Conservation (phyloP, 805 yeast genomes). For the Schizosaccharomyces pombe region DNA sequence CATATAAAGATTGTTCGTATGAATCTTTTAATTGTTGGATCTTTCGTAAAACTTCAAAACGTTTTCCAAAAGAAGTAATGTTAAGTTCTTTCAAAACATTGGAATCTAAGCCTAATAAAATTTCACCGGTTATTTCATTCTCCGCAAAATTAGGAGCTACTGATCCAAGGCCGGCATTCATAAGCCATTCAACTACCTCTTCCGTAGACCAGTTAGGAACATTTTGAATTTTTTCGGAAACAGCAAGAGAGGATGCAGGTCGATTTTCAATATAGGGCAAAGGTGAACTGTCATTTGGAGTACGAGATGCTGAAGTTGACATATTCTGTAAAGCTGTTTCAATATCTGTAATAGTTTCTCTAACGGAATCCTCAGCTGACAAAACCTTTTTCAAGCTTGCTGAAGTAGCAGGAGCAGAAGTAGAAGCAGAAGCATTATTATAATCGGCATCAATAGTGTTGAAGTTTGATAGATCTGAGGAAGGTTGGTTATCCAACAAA, state of each 20-base stretch:
- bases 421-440: background rate
- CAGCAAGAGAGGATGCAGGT: background rate
- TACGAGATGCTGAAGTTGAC: constrained; percentile 9
- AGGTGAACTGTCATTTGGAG: constrained; percentile 5
- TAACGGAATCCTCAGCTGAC: constrained; percentile 6
- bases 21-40: constrained; percentile 30
- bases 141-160: constrained; percentile 61
- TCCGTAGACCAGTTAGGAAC: constrained; percentile 47
- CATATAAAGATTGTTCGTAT: background rate
- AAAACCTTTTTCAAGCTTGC: background rate
- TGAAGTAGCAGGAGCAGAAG: background rate
- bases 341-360: constrained; percentile 15
- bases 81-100: constrained; percentile 77
- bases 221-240: background rate
- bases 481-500: background rate
- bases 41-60: constrained; percentile 77
- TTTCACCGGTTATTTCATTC: constrained; percentile 75
- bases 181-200: constrained; percentile 62
- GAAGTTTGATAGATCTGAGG: background rate
- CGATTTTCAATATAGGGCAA: background rate
- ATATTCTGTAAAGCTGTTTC: constrained; percentile 17
- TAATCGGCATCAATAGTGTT: background rate
- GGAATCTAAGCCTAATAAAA: constrained; percentile 63
- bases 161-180: constrained; percentile 38
- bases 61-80: constrained; percentile 76